These are phyloP conservation scores for Mimosa bimucronata DNA, from an alignment of 306 rosid species.

Conservation along the genomic window DNA sequence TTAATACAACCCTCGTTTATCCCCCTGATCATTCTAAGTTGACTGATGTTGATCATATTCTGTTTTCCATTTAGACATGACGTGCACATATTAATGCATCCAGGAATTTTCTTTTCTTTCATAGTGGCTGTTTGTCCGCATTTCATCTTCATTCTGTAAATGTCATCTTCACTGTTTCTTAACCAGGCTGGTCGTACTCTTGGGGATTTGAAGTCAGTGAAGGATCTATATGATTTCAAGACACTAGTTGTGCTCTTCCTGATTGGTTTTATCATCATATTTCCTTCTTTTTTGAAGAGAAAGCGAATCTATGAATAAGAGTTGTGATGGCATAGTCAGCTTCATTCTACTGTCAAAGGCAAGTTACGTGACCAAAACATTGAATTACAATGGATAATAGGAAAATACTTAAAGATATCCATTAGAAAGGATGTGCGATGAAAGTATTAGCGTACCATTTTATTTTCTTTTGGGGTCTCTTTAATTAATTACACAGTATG, in stretches of 20 bases:
- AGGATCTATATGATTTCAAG: slow-evolving; percentile 87
- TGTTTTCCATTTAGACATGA: background rate
- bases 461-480: slow-evolving; percentile 36
- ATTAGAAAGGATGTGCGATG: slow-evolving; percentile 36
- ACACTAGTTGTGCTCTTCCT: slow-evolving; percentile 88
- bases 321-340: slow-evolving; percentile 11
- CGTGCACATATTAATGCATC: background rate
- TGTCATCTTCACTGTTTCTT: slow-evolving; percentile 35
- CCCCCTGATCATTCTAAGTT: background rate
- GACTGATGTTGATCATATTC: background rate
- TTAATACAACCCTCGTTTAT: background rate
- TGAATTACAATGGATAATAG: slow-evolving; percentile 20
- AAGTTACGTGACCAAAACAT: slow-evolving; percentile 9
- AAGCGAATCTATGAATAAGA: slow-evolving; percentile 82
- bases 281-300: slow-evolving; percentile 82
- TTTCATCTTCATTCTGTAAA: slow-evolving; percentile 7
- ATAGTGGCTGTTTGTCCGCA: slow-evolving; percentile 12
- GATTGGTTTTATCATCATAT: slow-evolving; percentile 75
- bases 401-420: slow-evolving; percentile 19
- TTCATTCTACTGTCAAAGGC: slow-evolving; percentile 35
- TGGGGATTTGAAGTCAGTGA: slow-evolving; percentile 95
- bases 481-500: slow-evolving; percentile 22
- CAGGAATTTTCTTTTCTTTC: background rate
- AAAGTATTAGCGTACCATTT: slow-evolving; percentile 30
- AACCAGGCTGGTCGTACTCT: slow-evolving; percentile 98